Percentiles rank a stretch among this genome's conserved stretches.
Evolutionary conservation across 1,284 basidiomycete species (phyloP).

Genomic region (Cystobasidiaceae sp.): DNA sequence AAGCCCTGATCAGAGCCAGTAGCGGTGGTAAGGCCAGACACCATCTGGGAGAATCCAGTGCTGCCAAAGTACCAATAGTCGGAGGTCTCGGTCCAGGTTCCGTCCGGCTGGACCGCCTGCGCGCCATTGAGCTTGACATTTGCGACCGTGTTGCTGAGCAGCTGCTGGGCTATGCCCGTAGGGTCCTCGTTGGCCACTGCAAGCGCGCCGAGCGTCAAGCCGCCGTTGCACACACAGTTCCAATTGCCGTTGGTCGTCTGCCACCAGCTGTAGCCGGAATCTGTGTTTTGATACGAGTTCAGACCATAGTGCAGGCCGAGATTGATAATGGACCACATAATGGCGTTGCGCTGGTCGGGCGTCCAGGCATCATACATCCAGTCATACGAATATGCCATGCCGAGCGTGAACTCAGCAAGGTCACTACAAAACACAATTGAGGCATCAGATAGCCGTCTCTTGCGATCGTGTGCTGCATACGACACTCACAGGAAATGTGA

Average conservation of each 20-base stretch:
- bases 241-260: conserved; percentile 65
- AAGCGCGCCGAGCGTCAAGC: conserved; percentile 80
- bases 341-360: conserved; percentile 62
- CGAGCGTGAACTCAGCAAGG: conserved; percentile 75
- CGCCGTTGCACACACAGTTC: conserved; percentile 94
- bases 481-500: conserved; percentile 66
- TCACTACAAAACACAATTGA: conserved; percentile 57
- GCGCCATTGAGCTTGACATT: conserved; percentile 80
- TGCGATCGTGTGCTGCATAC: no score
- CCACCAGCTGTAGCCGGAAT: conserved; percentile 46
- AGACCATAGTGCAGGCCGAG: conserved; percentile 62
- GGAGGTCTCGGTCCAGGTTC: conserved; percentile 90
- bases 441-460: no score
- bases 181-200: conserved; percentile 83
- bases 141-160: conserved; percentile 64
- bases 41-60: conserved; percentile 86
- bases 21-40: conserved; percentile 73
- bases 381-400: conserved; percentile 89
- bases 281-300: conserved; percentile 41
- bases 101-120: conserved; percentile 57
- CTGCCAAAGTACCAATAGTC: conserved; percentile 66
- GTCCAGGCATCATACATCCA: conserved; percentile 85
- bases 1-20: conserved; percentile 78
- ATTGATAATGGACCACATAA: conserved; percentile 68
- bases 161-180: conserved; percentile 62